Base-by-base conservation (phyloP, 805 yeast genomes). In the Zygosaccharomyces bisporus region DNA sequence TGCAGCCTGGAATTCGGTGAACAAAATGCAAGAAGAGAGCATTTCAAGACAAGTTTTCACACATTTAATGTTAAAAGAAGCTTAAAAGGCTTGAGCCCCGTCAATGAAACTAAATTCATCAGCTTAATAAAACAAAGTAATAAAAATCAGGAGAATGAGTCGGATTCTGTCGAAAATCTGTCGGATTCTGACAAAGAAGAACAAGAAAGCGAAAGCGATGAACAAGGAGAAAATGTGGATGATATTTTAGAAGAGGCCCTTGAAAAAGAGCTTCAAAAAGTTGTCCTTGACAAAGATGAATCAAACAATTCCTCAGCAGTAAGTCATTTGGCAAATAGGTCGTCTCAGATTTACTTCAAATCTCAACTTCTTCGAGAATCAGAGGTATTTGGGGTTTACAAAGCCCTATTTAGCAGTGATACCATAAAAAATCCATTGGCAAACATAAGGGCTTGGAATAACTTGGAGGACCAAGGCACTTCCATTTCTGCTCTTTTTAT, bases 401-500 rank as follows among this genome's bases (percentile, higher is more conserved):
- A 87, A 55, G 65, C 81, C 0, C 52, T 85, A 13, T 78, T 87
- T 52, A 69, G 69, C 29, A 61, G 66, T 2, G 49, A 63, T 0
- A 68, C 70, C n/a, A 58, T 75, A 0, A 55, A 66, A 2, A 62
- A 67, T 3, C 93, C 95, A 0, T 50, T 77, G 5, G 66, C 64
- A n/a, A 58, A 74, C 0, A 53, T 86, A n/a, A 55, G 58, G 21
- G 38, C 54, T 23, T 74, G 74, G 74, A 70, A 56, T 45, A 43
- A 29, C 10, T 37, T 45, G 8, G 50, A 44, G 50, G 62, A 53
- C 30, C 48, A 52, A 10, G 42, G 56, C 1, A 35, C 42, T 0
- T 67, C 68, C 3, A 73, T 73, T 35, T 86, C 95, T 4, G 95
- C 95, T 0, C 64, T 93, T 9, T 77, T 93, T 53, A 87, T 93